A percentile compares a stretch with the other conserved stretches of the same genome.
Conservation (phyloP, 2,329 filamentous ascomycete genomes). For the Colletotrichum salicis region DNA sequence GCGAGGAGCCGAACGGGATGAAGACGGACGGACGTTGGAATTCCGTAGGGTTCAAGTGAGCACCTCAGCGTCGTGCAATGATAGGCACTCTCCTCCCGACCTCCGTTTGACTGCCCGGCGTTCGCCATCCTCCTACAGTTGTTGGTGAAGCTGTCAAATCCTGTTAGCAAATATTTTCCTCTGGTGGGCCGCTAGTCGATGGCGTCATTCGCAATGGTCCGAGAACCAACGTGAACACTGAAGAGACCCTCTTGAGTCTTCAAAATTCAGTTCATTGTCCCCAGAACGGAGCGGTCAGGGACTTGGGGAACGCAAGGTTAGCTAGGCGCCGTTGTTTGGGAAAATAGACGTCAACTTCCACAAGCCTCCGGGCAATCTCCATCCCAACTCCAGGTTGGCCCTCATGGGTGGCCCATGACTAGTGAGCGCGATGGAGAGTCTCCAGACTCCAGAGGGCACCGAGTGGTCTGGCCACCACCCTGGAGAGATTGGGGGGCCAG, state of each 20-base stretch:
- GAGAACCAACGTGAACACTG: neutral
- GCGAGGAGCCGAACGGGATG: neutral
- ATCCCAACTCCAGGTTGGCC: slow-evolving; percentile 5
- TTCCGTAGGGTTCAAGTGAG: neutral
- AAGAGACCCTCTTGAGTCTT: neutral
- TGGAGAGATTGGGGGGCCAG: neutral
- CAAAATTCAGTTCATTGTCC: neutral
- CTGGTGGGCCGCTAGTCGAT: neutral
- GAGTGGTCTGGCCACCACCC: neutral
- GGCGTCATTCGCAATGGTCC: neutral
- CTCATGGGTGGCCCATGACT: slow-evolving; percentile 18
- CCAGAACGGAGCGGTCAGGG: neutral
- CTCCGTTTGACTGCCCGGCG: neutral
- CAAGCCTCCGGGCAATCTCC: slow-evolving; percentile 29
- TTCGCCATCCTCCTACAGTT: neutral
- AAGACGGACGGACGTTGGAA: neutral
- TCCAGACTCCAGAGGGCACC: neutral
- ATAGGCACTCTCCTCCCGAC: neutral
- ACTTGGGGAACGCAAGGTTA: neutral
- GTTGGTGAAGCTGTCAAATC: neutral
- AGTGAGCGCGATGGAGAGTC: slow-evolving; percentile 1
- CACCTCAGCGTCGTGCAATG: neutral
- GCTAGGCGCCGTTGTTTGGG: neutral
- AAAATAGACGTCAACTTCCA: neutral
- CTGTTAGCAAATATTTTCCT: neutral